These are phyloP conservation scores for Coelastrella sp. DNA, from an alignment of 139 green algal genomes.

Conservation along the genomic window DNA sequence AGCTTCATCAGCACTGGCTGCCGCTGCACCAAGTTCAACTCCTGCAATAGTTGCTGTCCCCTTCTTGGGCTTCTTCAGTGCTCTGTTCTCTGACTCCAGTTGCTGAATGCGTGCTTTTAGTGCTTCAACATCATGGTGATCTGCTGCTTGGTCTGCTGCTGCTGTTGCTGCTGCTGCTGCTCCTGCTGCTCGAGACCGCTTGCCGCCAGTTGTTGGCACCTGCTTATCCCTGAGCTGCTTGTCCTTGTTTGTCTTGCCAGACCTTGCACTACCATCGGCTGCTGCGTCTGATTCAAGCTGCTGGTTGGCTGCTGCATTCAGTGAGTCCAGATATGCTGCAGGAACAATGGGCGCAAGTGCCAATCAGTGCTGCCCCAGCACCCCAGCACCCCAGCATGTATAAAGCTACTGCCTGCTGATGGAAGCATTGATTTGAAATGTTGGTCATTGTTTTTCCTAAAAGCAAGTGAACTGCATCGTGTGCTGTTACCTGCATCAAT, in stretches of 20 bases:
- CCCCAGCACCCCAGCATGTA: no score
- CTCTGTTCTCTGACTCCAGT: slow-evolving; percentile 58
- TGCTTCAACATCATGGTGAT: slow-evolving; percentile 33
- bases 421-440: no score
- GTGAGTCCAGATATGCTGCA: not conserved
- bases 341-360: not conserved
- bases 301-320: slow-evolving; percentile 10
- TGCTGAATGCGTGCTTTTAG: slow-evolving; percentile 48
- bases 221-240: slow-evolving; percentile 44
- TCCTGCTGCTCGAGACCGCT: slow-evolving; percentile 23
- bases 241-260: not conserved
- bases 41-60: not conserved
- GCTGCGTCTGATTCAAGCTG: slow-evolving; percentile 32
- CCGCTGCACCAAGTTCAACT: slow-evolving; percentile 14
- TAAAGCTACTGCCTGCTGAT: no score
- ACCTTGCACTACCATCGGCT: not conserved
- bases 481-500: slow-evolving; percentile 10
- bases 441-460: not conserved
- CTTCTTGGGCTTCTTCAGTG: slow-evolving; percentile 38
- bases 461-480: not conserved
- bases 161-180: slow-evolving; percentile 31
- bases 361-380: not conserved
- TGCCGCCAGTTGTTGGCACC: not conserved
- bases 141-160: not conserved
- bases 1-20: slow-evolving; percentile 2